These are phyloP conservation scores for Epichloe typhina DNA, from an alignment of 2,329 filamentous ascomycete genomes.

Conservation along the genomic window DNA sequence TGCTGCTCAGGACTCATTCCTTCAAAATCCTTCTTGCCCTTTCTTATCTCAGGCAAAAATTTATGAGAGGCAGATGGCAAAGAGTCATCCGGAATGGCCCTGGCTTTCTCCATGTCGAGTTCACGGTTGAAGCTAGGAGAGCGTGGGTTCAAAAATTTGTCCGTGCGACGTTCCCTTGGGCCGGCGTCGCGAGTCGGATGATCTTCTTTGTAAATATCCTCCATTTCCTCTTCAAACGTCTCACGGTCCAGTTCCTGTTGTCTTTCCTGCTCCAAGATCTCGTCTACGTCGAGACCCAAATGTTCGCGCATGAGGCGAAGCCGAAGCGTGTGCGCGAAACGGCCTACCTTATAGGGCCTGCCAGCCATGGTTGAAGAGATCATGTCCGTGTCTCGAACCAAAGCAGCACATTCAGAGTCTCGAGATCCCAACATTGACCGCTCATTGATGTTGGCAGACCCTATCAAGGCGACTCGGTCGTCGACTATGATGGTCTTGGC, in stretches of 20 bases:
- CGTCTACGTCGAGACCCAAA: conserved; percentile 87
- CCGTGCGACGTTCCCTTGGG: conserved; percentile 28
- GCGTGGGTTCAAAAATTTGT: conserved; percentile 9
- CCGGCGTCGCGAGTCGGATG: neutral
- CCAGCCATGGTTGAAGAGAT: conserved; percentile 86
- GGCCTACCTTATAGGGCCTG: conserved; percentile 74
- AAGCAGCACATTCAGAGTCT: conserved; percentile 82
- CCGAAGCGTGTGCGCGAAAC: conserved; percentile 84
- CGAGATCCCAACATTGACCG: conserved; percentile 84
- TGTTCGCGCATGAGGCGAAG: conserved; percentile 95
- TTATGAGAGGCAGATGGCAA: conserved; percentile 3
- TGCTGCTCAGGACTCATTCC: conserved; percentile 23
- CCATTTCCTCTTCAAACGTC: conserved; percentile 45
- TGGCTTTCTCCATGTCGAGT: conserved; percentile 29
- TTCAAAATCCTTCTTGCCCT: neutral
- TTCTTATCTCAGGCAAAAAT: neutral
- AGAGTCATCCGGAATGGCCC: conserved; percentile 26
- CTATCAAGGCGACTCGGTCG: conserved; percentile 84
- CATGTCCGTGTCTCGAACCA: conserved; percentile 89
- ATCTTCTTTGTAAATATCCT: conserved; percentile 44
- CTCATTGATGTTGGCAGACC: conserved; percentile 97
- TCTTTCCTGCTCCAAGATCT: conserved; percentile 68
- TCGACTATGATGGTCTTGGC: conserved; percentile 96
- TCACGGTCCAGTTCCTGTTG: conserved; percentile 51
- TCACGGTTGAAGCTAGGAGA: conserved; percentile 61